Percentiles rank a stretch among this genome's conserved stretches.
These are phyloP conservation scores for Entomortierella lignicola DNA, from an alignment of 192 early-diverging fungal species.

Conservation along the genomic window DNA sequence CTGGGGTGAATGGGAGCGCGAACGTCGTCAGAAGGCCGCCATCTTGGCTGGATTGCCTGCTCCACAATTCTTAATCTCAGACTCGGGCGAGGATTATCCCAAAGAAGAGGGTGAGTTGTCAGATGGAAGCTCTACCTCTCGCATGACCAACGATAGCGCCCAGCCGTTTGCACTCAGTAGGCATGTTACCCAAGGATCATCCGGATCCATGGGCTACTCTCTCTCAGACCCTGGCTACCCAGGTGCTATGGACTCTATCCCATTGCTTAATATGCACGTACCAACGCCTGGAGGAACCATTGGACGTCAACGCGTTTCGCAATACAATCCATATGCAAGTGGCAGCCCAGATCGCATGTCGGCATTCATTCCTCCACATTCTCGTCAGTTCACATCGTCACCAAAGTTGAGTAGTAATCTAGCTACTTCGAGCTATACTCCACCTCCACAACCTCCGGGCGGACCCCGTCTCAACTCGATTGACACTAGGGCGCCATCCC, in stretches of 20 bases:
- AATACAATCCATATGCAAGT: constrained; percentile 23
- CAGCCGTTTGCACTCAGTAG: constrained; percentile 27
- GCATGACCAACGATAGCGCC: constrained; percentile 41
- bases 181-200: constrained; percentile 34
- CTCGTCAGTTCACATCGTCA: constrained; percentile 44
- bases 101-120: constrained; percentile 44
- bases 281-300: constrained; percentile 49
- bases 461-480: constrained; percentile 45
- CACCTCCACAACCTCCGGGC: constrained; percentile 45
- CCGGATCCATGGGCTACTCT: constrained; percentile 26
- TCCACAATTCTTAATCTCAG: constrained; percentile 49
- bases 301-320: constrained; percentile 45
- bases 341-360: constrained; percentile 35
- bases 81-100: constrained; percentile 41
- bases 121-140: constrained; percentile 43
- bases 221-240: constrained; percentile 34
- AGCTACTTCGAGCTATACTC: constrained; percentile 35
- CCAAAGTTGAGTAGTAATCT: constrained; percentile 51
- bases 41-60: constrained; percentile 58
- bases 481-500: constrained; percentile 44
- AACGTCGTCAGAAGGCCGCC: constrained; percentile 55
- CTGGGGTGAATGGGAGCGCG: constrained; percentile 72
- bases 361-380: constrained; percentile 16
- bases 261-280: constrained; percentile 46
- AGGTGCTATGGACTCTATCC: constrained; percentile 32